Evolutionary conservation across 2,329 filamentous ascomycete genomes (phyloP), one percentile per base, ranked within the genome.

Genomic region (Colletotrichum phormii): DNA sequence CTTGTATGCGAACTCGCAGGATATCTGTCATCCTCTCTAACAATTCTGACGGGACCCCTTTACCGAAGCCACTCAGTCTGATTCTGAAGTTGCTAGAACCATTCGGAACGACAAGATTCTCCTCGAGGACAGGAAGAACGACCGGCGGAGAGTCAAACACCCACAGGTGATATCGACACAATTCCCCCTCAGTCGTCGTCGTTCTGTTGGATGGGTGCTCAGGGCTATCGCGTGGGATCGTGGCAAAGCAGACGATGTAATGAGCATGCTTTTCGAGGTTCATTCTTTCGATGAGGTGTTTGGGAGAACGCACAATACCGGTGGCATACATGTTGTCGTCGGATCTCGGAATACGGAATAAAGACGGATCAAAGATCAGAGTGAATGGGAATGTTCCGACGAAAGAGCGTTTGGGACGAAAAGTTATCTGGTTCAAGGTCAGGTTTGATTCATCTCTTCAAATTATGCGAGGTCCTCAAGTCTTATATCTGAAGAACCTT

Each of bases 251-350:
- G 4, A 73, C 42, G 37, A 65, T 60, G 26, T 69, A 68, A 24
- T 68, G 72, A 1, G 15, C 35, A 33, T 62, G 53, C 13, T 46
- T 26, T 12, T 55, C 31, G 22, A 73, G 55, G 6, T 46, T 61
- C 46, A 69, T 37, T 26, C 64, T 66, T 9, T 51, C 29, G 22
- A 65, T 11, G 42, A 22, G 49, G 53, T 26, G 69, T 54, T 18
- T 49, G 67, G 26, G 42, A 49, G 42, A 49, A n/a, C 42, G 42
- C 18, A 49, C 31, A 31, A 69, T 53, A 24, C 72, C 64, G 5
- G 69, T 72, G 49, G 71, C 71, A 33, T 72, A 69, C 69, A 74
- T 64, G 15, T 31, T 24, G 26, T 24, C 11, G 58, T 12, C 13
- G 13, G 2, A 12, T 12, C 9, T n/a, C 26, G 42, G 42, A 18